Base-by-base conservation (phyloP, 345 rosid species). In the Alliaria petiolata region DNA sequence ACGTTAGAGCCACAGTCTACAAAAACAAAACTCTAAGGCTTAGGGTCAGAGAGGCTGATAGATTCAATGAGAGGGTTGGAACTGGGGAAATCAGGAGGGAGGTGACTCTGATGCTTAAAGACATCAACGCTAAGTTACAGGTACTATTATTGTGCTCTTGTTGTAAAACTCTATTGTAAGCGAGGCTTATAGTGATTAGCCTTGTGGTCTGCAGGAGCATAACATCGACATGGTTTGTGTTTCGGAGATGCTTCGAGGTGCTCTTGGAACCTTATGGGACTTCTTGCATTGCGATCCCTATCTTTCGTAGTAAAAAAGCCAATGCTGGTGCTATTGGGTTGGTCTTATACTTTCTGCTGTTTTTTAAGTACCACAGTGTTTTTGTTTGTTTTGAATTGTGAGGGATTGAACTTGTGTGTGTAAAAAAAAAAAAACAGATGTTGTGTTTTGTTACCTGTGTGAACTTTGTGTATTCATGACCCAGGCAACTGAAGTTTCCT, bases 1-100 rank as follows among this genome's bases (percentile, higher is more conserved):
- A 83, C 66, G 80, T 84, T 6, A 31, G 22, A 20, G 19, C 78
- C 34, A 82, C 72, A 60, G 22, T 64, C 58, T 86, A 84, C 71
- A 71, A 64, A 43, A 83, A 64, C 67, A 28, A 79, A 62, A 81
- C 82, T 19, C 12, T 81, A 13, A 80, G 64, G 74, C 85, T 92
- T 56, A 79, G 81, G 71, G 80, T 84, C 12, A 78, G 87, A 80
- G 69, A 84, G 14, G 91, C 90, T 17, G 85, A 86, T 66, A 81
- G 87, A 30, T 87, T 61, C 67, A 76, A 80, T 74, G 85, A 86
- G 63, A 78, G 54, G 74, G 47, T 25, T 31, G 79, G 79, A 46
- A 40, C 7, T n/a, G 88, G 89, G 58, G 81, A 66, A 61, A n/a
- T 60, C 36, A 16, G 77, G 1, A 79, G 68, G 53, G 91, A 85